phyloP scores from a whole-genome alignment of 805 yeast genomes.

The Nakazawaea sp. region DNA sequence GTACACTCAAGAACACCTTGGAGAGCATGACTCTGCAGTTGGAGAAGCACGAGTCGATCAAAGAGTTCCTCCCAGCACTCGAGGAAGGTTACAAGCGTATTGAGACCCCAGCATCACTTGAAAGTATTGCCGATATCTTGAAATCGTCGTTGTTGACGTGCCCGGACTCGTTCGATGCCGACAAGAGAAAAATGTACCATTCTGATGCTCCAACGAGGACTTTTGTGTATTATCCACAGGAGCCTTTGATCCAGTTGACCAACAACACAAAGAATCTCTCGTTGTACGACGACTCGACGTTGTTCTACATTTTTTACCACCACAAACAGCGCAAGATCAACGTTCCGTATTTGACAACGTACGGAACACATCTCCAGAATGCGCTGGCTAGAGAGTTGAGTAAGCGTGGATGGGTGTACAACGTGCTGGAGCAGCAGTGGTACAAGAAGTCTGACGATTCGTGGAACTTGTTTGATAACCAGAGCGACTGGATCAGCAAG shows the following conservation, averaged over 20 bases:
- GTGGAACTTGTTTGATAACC: constrained; percentile 40
- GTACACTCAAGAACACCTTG: not conserved
- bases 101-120: constrained; percentile 44
- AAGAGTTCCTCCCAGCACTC: constrained; percentile 7
- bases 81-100: not conserved
- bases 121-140: constrained; percentile 48
- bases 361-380: constrained; percentile 61
- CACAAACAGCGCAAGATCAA: constrained; percentile 30
- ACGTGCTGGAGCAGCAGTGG: constrained; percentile 72
- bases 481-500: constrained; percentile 40
- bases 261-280: constrained; percentile 54
- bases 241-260: constrained; percentile 61
- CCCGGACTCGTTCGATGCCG: constrained; percentile 91
- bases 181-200: constrained; percentile 64
- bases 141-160: constrained; percentile 81
- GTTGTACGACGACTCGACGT: constrained; percentile 78
- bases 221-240: constrained; percentile 84
- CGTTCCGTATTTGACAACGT: constrained; percentile 4
- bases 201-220: constrained; percentile 87
- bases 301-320: constrained; percentile 90
- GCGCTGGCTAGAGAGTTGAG: constrained; percentile 76
- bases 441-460: constrained; percentile 53
- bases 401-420: constrained; percentile 77
- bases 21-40: not conserved
- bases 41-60: not conserved